Base-by-base conservation (phyloP, 2,329 filamentous ascomycete species). In the Bertia moriformis region DNA sequence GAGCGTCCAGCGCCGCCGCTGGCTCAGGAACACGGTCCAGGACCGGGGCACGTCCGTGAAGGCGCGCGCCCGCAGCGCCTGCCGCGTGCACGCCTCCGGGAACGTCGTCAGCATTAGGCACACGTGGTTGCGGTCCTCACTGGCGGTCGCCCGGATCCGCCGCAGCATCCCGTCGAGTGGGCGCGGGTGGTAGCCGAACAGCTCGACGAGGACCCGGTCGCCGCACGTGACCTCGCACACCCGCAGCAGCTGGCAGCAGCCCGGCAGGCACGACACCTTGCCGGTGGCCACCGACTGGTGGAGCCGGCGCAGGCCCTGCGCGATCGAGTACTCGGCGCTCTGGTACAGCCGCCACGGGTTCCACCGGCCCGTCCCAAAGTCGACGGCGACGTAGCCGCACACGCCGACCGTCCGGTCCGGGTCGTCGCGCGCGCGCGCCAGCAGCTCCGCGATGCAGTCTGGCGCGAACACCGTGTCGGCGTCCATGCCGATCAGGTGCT, bases 71-170 rank as follows among this genome's bases (percentile, higher is more conserved):
- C 55, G 54, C 2, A 69, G 54, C 0, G 65, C 63, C 47, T 69
- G 65, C 0, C 62, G 58, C 0, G 63, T 69, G 37, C 59, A 57
- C 19, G 58, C 60, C 17, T 58, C 47, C 0, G 65, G 63, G 42
- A 58, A 63, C 10, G 61, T 51, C 41, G 62, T 64, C 39, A 67
- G 61, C 45, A 68, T 63, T 44, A 66, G 59, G 43, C 59, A 63
- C 2, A 63, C 63, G 40, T 68, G 65, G 43, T 67, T 67, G 36
- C 61, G 60, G 39, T 68, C 65, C 42, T 69, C 66, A 3, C 62
- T 66, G 29, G 65, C 64, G 14, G 60, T 63, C 12, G 62, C 64
- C 48, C 65, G 63, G 44, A 69, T 65, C 38, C 66, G 64, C 46
- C 58, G 58, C 4, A 65, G 62, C 54, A 69, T 61, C 35, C 60